Evolutionary conservation across 1,284 basidiomycete species (phyloP).

Genomic region (Marasmius oreades): DNA sequence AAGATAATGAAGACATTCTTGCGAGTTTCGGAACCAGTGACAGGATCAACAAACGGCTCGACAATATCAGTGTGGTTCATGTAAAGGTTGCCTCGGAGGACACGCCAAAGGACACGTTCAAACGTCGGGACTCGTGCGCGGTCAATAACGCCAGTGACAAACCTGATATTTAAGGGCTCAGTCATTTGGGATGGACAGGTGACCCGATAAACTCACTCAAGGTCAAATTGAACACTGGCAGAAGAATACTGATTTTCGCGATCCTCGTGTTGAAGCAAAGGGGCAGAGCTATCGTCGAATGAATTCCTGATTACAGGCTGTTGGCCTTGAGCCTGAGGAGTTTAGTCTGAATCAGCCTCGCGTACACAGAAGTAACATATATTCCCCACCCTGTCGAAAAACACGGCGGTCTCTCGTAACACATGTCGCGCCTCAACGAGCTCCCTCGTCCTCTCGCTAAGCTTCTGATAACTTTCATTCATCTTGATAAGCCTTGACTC

Average conservation of each 20-base stretch:
- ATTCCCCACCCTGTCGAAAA: slow-evolving; percentile 80
- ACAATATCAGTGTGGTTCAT: slow-evolving; percentile 99
- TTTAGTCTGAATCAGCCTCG: slow-evolving; percentile 10
- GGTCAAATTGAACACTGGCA: slow-evolving; percentile 68
- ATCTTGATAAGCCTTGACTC: slow-evolving; percentile 87
- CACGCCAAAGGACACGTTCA: slow-evolving; percentile 97
- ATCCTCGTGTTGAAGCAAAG: slow-evolving; percentile 89
- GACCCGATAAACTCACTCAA: slow-evolving; percentile 60
- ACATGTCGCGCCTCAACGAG: slow-evolving; percentile 93
- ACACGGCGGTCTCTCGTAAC: slow-evolving; percentile 91
- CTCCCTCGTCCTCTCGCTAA: slow-evolving; percentile 86
- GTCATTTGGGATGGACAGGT: slow-evolving; percentile 2
- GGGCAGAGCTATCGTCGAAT: slow-evolving; percentile 91
- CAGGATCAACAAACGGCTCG: slow-evolving; percentile 88
- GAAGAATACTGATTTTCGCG: slow-evolving; percentile 65
- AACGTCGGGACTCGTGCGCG: slow-evolving; percentile 90
- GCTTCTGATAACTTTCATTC: slow-evolving; percentile 91
- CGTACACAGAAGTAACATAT: background rate
- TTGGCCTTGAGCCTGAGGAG: slow-evolving; percentile 70
- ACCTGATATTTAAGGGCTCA: slow-evolving; percentile 42
- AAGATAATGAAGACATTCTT: slow-evolving; percentile 99
- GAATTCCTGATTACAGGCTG: slow-evolving; percentile 81
- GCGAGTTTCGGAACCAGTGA: slow-evolving; percentile 76
- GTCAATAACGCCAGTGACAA: slow-evolving; percentile 96
- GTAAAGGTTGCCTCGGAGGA: slow-evolving; percentile 96